A percentile compares a stretch with the other conserved stretches of the same genome.
Conservation (phyloP, 2,329 filamentous ascomycete species). For the Aspergillus bombycis region DNA sequence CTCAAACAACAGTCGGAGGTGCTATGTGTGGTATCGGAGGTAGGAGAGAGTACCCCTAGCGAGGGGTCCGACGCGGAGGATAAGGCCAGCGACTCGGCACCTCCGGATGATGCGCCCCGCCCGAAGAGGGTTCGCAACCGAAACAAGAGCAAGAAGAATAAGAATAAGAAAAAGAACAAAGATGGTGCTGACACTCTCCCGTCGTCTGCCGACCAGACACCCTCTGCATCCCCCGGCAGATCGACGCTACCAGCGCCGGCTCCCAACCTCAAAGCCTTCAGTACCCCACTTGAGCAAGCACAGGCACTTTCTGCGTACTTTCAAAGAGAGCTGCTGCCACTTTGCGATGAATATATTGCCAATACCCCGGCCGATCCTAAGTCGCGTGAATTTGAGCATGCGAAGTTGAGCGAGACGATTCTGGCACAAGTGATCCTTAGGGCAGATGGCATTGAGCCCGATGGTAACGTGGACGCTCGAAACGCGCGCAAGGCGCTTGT, state of each 20-base stretch:
- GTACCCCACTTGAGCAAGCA: constrained; percentile 43
- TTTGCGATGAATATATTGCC: constrained; percentile 42
- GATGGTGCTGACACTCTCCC: constrained; percentile 17
- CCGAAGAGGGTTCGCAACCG: constrained; percentile 16
- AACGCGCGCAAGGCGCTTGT: constrained; percentile 52
- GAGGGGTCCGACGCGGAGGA: constrained; percentile 36
- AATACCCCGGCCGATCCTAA: constrained; percentile 45
- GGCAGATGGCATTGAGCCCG: constrained; percentile 74
- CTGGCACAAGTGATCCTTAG: constrained; percentile 49
- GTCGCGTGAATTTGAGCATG: constrained; percentile 47
- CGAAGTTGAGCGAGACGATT: constrained; percentile 48
- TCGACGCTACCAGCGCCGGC: constrained; percentile 31
- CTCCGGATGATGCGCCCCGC: constrained; percentile 17
- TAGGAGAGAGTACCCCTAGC: constrained; percentile 34
- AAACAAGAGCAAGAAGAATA: constrained; percentile 27
- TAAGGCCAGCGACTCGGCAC: constrained; percentile 21
- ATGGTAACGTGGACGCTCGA: constrained; percentile 64
- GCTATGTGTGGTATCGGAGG: constrained; percentile 49
- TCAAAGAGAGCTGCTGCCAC: constrained; percentile 40
- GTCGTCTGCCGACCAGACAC: constrained; percentile 22
- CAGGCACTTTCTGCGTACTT: constrained; percentile 42
- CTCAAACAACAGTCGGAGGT: constrained; percentile 54
- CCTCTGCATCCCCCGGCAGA: constrained; percentile 20
- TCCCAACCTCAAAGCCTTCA: constrained; percentile 38
- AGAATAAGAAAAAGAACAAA: constrained; percentile 33